Conservation (phyloP, 2,329 filamentous ascomycete genomes). For the Aspergillus hiratsukae region DNA sequence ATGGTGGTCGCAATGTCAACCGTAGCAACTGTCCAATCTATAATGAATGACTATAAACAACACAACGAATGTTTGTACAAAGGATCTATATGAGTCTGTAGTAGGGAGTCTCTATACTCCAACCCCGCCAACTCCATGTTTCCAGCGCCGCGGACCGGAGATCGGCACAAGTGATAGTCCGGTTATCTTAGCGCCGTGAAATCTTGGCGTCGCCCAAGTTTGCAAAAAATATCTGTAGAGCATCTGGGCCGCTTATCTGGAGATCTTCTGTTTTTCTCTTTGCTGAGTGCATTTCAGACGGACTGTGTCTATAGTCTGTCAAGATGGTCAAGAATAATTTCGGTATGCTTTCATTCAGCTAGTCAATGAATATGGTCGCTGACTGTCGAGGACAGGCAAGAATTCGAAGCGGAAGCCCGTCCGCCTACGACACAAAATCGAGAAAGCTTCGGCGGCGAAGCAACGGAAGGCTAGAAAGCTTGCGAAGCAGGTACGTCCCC, state of each 20-base stretch:
- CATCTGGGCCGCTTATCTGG: conserved; percentile 14
- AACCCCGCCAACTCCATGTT: not conserved
- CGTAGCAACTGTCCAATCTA: no score
- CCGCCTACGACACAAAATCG: conserved; percentile 89
- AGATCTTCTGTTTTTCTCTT: conserved; percentile 12
- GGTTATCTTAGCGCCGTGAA: conserved; percentile 33
- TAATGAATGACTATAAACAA: no score
- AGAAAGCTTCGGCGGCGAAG: conserved; percentile 86
- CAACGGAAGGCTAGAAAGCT: conserved; percentile 84
- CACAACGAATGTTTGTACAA: no score
- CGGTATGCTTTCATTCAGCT: conserved; percentile 22
- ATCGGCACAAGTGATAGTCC: conserved; percentile 31
- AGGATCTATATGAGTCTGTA: no score
- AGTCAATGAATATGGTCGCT: not conserved
- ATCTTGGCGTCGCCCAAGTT: conserved; percentile 27
- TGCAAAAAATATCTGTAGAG: conserved; percentile 21
- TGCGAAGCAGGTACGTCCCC: conserved; percentile 66
- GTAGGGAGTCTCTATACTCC: no score
- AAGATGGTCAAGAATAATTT: conserved; percentile 37
- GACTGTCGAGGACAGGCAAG: conserved; percentile 59
- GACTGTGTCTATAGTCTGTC: conserved; percentile 8
- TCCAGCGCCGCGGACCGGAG: conserved; percentile 17
- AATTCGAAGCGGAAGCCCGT: conserved; percentile 89
- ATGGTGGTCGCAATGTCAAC: no score
- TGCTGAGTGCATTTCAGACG: conserved; percentile 6